phyloP scores from a whole-genome alignment of 2,329 filamentous ascomycete genomes.

The Sclerotinia trifoliorum region DNA sequence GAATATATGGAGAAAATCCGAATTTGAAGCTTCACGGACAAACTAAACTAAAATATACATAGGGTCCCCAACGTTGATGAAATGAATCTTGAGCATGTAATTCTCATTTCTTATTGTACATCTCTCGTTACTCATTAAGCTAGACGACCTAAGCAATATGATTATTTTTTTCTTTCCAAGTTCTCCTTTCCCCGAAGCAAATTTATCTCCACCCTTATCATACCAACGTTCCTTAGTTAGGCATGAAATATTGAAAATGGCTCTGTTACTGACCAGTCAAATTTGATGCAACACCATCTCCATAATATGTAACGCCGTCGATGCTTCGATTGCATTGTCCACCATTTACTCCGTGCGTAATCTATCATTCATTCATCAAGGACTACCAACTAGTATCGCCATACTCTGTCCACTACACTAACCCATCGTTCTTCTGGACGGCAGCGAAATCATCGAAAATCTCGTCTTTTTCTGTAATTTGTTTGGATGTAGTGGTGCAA shows the following conservation, averaged over 20 bases:
- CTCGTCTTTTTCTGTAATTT: slow-evolving; percentile 21
- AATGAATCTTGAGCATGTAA: neutral
- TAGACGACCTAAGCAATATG: slow-evolving; percentile 15
- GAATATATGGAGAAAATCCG: neutral
- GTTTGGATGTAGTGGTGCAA: neutral
- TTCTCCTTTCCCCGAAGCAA: slow-evolving; percentile 1
- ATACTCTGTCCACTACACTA: neutral
- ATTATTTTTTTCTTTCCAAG: slow-evolving; percentile 15
- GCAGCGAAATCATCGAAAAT: neutral
- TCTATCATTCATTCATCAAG: neutral
- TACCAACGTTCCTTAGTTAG: neutral
- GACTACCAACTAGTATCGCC: neutral
- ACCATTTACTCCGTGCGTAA: neutral
- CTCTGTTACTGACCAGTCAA: neutral
- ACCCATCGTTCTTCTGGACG: neutral
- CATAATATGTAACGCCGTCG: slow-evolving; percentile 2
- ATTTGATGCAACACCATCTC: neutral
- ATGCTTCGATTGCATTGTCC: neutral
- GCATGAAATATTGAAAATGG: slow-evolving; percentile 20
- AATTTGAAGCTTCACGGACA: neutral
- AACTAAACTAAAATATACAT: neutral
- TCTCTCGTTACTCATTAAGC: slow-evolving; percentile 18
- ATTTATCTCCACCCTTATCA: neutral
- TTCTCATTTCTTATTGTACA: neutral
- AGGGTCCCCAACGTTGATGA: neutral